These are phyloP conservation scores for Fusarium nodosum DNA, from an alignment of 2,329 filamentous ascomycete species.

Conservation along the genomic window DNA sequence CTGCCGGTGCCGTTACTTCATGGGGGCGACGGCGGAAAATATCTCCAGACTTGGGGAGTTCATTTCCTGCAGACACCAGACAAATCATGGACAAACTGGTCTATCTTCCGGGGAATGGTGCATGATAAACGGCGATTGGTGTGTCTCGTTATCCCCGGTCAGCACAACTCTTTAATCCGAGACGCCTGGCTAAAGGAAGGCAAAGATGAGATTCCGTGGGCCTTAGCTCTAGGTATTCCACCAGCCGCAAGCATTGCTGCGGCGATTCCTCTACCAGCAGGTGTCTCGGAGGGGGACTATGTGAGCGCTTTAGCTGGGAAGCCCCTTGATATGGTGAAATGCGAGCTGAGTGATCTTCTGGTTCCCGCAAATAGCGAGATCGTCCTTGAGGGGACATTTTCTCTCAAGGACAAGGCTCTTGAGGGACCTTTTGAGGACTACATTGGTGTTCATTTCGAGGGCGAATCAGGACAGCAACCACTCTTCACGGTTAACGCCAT, in stretches of 20 bases:
- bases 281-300: slow-evolving; percentile 5
- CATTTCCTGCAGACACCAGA: slow-evolving; percentile 61
- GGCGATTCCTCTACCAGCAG: slow-evolving; percentile 1
- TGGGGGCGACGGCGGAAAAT: slow-evolving; percentile 62
- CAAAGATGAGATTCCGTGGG: slow-evolving; percentile 60
- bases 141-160: slow-evolving; percentile 59
- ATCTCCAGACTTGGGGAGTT: slow-evolving; percentile 66
- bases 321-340: slow-evolving; percentile 1
- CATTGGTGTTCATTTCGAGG: slow-evolving; percentile 3
- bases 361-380: slow-evolving; percentile 3
- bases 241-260: slow-evolving; percentile 62
- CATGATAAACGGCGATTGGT: slow-evolving; percentile 58
- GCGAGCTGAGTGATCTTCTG: not conserved
- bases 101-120: slow-evolving; percentile 62
- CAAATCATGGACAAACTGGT: slow-evolving; percentile 64
- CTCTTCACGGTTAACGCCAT: slow-evolving; percentile 11
- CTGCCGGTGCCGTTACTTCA: slow-evolving; percentile 60
- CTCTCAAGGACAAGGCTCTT: slow-evolving; percentile 5
- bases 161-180: slow-evolving; percentile 63
- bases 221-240: slow-evolving; percentile 62
- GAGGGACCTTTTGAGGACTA: slow-evolving; percentile 19
- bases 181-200: slow-evolving; percentile 62
- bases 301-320: not conserved
- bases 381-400: slow-evolving; percentile 3
- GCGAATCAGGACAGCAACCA: not conserved